Base-by-base conservation (phyloP, 1,284 basidiomycete species). In the Trichosporon sp. region DNA sequence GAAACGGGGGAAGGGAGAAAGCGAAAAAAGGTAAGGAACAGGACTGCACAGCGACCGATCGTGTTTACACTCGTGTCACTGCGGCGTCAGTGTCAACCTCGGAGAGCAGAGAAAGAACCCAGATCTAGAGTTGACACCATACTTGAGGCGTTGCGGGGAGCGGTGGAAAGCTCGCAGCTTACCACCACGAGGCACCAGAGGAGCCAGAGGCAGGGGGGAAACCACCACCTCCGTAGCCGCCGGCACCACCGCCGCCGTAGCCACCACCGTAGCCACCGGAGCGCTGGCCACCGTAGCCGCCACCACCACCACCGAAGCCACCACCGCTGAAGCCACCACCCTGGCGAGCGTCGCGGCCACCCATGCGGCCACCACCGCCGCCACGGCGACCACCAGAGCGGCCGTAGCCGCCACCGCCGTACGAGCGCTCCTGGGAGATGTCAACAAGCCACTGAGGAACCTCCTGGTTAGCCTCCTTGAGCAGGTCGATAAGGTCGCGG, bases 381-480 rank as follows among this genome's bases (percentile, higher is more conserved):
- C 88, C 76, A 76, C 89, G 84, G 64, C 89, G 84, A 43, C 88
- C 84, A 38, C 88, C 84, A 16, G 88, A 85, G 75, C 80, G 86
- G 35, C 84, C 75, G 66, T 84, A 81, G 65, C 89, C 86, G 54
- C 78, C 78, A 68, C 88, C 86, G 35, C 91, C 90, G 81, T 91
- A 95, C 67, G 90, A 87, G 61, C 89, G 87, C 86, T 98, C 96
- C 71, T 91, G 89, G 3, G 91, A 90, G 69, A 97, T 90, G 31
- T 90, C 89, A 82, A 95, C 92, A 70, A 98, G 87, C 95, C 96
- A 99, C n/a, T 83, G 75, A 2, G 96, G 96, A 68, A 95, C 91
- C 73, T 97, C 95, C 85, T 99, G 97, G 85, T 99, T 96, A 64
- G 96, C 96, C 85, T 98, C 96, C 73, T 93, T 90, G 68, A 99